phyloP scores from a whole-genome alignment of 2,329 filamentous ascomycete species.

The Keithomyces neogunnii region DNA sequence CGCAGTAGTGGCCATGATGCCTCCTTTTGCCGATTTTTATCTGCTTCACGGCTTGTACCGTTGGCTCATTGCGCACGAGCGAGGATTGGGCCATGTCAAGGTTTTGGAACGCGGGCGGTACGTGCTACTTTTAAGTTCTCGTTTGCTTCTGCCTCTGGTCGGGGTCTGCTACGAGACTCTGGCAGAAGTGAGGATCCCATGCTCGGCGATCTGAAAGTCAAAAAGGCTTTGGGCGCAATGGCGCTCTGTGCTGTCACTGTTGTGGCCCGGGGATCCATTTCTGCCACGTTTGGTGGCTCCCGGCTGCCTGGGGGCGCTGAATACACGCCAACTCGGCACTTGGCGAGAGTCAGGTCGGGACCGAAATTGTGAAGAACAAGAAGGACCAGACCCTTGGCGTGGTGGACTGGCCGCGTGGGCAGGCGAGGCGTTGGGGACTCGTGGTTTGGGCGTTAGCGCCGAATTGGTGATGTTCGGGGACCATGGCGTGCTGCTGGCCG shows the following conservation, averaged over 20 bases:
- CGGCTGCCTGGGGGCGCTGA: too few species aligned
- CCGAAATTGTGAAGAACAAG: too few species aligned
- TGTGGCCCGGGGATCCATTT: neutral
- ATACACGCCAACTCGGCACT: too few species aligned
- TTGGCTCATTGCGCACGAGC: too few species aligned
- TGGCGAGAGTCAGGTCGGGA: too few species aligned
- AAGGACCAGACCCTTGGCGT: too few species aligned
- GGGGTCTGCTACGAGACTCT: too few species aligned
- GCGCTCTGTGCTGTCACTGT: neutral
- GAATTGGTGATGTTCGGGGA: neutral
- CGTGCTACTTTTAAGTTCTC: neutral
- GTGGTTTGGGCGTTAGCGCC: neutral
- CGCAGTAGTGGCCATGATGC: constrained; percentile 1
- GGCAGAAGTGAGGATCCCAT: neutral
- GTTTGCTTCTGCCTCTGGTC: neutral
- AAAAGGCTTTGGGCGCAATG: neutral
- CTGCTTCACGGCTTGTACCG: too few species aligned
- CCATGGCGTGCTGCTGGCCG: constrained; percentile 4
- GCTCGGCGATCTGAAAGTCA: neutral
- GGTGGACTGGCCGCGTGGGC: too few species aligned
- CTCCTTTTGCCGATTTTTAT: too few species aligned
- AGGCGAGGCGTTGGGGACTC: neutral
- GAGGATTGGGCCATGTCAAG: too few species aligned
- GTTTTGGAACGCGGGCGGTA: too few species aligned
- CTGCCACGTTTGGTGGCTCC: neutral